Conservation (phyloP, 179 eudicot genomes). For the Beta macrorhiza region DNA sequence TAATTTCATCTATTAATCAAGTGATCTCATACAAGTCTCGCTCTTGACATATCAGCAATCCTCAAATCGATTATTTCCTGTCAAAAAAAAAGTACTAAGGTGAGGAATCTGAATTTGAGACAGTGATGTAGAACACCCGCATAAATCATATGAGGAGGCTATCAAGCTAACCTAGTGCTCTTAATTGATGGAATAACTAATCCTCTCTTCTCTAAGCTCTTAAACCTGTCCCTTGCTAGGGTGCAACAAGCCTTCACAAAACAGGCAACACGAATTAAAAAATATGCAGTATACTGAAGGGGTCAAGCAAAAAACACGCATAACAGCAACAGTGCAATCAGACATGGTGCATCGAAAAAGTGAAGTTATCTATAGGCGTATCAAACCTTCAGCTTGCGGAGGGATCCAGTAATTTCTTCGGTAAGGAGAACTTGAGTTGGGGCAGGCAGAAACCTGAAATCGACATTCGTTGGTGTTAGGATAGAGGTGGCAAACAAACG, state of each 20-base stretch:
- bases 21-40: not conserved
- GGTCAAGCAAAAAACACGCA: not conserved
- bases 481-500: not conserved
- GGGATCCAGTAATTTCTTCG: conserved; percentile 93
- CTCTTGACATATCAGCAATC: not conserved
- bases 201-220: conserved; percentile 96
- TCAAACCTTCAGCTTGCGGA: conserved; percentile 85
- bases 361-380: not conserved
- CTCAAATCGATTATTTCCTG: not conserved
- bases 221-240: conserved; percentile 82
- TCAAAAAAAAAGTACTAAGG: not conserved
- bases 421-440: conserved; percentile 83
- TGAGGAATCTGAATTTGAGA: not conserved
- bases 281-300: not conserved
- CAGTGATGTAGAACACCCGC: not conserved
- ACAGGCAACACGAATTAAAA: not conserved
- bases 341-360: not conserved
- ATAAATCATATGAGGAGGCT: not conserved
- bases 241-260: conserved; percentile 73
- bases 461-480: conserved; percentile 8
- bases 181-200: conserved; percentile 70
- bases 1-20: not conserved
- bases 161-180: conserved; percentile 41
- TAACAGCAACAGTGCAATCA: not conserved
- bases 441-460: conserved; percentile 78